Conservation (phyloP, 225 moss, liverwort and hornwort genomes). For the Thuidium tamariscinum region DNA sequence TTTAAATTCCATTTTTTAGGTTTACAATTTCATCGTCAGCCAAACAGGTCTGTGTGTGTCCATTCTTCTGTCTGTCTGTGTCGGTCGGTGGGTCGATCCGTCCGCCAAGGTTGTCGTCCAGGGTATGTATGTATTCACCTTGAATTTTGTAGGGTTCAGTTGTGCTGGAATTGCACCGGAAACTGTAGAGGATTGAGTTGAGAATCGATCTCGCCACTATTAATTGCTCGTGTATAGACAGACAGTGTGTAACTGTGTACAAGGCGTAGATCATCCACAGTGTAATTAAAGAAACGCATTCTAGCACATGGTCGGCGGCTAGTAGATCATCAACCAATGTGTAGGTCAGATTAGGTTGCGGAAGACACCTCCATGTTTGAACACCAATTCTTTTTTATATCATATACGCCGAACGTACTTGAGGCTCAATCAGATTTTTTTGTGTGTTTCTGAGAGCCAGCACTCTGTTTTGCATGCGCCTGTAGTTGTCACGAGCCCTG, state of each 20-base stretch:
- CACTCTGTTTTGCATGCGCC: neutral
- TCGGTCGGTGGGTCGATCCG: neutral
- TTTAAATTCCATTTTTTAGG: neutral
- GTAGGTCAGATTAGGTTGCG: neutral
- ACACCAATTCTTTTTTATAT: constrained; percentile 8
- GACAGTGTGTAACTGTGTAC: neutral
- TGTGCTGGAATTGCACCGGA: constrained; percentile 8
- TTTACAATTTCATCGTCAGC: neutral
- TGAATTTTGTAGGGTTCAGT: constrained; percentile 8
- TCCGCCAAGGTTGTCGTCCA: neutral
- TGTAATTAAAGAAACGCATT: neutral
- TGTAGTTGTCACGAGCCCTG: neutral
- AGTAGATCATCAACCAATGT: neutral
- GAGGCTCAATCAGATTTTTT: neutral
- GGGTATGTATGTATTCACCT: neutral
- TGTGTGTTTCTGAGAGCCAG: neutral
- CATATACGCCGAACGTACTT: neutral
- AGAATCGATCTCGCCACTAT: neutral
- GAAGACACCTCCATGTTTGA: neutral
- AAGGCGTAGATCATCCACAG: neutral
- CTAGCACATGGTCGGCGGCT: neutral
- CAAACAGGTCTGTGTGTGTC: neutral
- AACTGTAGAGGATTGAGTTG: constrained; percentile 8
- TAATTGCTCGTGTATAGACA: neutral
- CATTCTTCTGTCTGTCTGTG: neutral